A percentile compares a stretch with the other conserved stretches of the same genome.
Conservation (phyloP, 257 asterid species). For the Nicotiana sylvestris region DNA sequence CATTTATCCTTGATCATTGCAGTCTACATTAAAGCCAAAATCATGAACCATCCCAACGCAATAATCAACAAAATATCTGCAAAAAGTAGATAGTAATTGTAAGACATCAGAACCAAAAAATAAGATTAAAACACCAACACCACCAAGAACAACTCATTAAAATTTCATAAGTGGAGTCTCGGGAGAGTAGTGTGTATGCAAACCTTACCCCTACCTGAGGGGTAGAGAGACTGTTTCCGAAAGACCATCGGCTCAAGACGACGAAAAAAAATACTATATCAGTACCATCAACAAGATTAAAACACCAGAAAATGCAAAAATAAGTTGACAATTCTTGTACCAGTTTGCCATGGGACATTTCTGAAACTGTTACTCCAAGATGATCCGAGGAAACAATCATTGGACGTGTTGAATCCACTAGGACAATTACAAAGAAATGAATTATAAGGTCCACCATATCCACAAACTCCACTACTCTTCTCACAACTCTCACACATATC, state of each 20-base stretch:
- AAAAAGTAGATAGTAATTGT: slow-evolving; percentile 14
- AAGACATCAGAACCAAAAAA: background rate
- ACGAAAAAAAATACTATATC: no score
- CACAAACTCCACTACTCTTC: slow-evolving; percentile 76
- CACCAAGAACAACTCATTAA: no score
- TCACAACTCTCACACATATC: slow-evolving; percentile 62
- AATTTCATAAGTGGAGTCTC: no score
- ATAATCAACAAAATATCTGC: slow-evolving; percentile 38
- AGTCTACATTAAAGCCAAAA: slow-evolving; percentile 31
- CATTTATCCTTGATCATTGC: background rate
- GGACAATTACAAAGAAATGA: slow-evolving; percentile 66
- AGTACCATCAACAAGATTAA: background rate
- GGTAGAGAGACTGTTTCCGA: no score
- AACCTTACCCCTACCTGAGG: no score
- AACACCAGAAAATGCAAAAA: background rate
- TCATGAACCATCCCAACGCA: slow-evolving; percentile 28
- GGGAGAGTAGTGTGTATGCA: no score
- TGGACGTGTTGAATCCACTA: slow-evolving; percentile 55
- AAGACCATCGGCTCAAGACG: no score
- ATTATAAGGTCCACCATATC: slow-evolving; percentile 40
- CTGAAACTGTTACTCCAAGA: slow-evolving; percentile 44
- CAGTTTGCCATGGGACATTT: slow-evolving; percentile 32
- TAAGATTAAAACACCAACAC: background rate
- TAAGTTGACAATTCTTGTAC: slow-evolving; percentile 18
- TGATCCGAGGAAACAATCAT: slow-evolving; percentile 51